Conservation (phyloP, 2,329 filamentous ascomycete genomes). For the Torrubiella hemipterigena region DNA sequence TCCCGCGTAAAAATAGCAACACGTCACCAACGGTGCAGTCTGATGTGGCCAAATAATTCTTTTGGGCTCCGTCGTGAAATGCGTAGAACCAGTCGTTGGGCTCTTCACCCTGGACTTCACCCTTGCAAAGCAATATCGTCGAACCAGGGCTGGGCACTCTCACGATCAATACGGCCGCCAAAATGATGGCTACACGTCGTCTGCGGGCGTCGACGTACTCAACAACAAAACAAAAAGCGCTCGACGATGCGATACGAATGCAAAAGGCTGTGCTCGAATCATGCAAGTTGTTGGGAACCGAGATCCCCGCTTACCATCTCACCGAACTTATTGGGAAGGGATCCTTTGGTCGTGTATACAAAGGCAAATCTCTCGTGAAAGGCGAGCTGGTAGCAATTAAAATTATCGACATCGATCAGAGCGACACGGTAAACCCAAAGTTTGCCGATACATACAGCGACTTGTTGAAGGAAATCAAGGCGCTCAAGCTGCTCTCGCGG, state of each 20-base stretch:
- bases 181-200: constrained; percentile 27
- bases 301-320: constrained; percentile 54
- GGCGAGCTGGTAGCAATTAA: constrained; percentile 59
- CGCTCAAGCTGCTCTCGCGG: constrained; percentile 61
- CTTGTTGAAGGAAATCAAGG: constrained; percentile 55
- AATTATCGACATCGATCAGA: constrained; percentile 74
- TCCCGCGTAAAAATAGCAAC: too few species aligned
- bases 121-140: too few species aligned
- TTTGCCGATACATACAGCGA: constrained; percentile 57
- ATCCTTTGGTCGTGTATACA: constrained; percentile 63
- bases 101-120: too few species aligned
- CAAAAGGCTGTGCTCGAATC: constrained; percentile 50
- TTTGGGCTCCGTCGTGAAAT: too few species aligned
- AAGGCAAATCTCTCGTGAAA: constrained; percentile 36
- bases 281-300: constrained; percentile 45
- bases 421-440: constrained; percentile 55
- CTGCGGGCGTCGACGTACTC: constrained; percentile 29
- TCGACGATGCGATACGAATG: constrained; percentile 62
- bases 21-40: too few species aligned
- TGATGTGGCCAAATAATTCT: too few species aligned
- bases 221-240: constrained; percentile 43
- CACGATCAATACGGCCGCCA: constrained; percentile 1
- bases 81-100: too few species aligned
- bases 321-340: constrained; percentile 65
- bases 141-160: too few species aligned